Evolutionary conservation across 306 rosid species (phyloP), one percentile per base, ranked within the genome.

Genomic region (Pueraria montana): DNA sequence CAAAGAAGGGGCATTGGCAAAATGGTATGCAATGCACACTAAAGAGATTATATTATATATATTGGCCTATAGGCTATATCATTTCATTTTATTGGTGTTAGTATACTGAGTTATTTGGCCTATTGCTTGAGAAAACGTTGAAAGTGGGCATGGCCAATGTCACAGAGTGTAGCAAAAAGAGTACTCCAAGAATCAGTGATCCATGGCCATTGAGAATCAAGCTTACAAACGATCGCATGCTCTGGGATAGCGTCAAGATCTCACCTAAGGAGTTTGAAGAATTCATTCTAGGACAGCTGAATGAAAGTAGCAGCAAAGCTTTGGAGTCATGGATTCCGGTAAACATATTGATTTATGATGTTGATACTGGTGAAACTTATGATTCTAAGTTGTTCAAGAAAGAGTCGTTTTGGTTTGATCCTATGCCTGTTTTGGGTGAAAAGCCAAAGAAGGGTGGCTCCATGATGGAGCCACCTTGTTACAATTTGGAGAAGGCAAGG

Each of bases 331-430:
- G 89, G 90, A 61, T 76, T 61, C 89, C 95, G 2, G 85, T 89
- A 17, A 86, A 74, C 50, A 82, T 89, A 14, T 21, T 24, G 17
- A 75, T 89, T 27, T 50, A 83, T 82, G 93, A 91, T 85, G 89
- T 80, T 69, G 92, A 89, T 80, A 87, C 79, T n/a, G 8, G 86
- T 77, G 88, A 88, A 46, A 89, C 82, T 16, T 89, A 87, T 48
- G 82, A 80, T 6, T 66, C 80, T 17, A 87, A 82, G 27, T 72
- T 91, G 86, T 85, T 68, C 4, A 89, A 89, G 87, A 89, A 87
- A 72, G 89, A 88, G 81, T 76, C 87, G 0, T 88, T 87, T 32
- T 87, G 92, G 90, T 89, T 86, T 83, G 85, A 86, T 62, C 90
- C 88, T 38, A 58, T 84, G 52, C 92, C 92, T n/a, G 34, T 24